Base-by-base conservation (phyloP, 176 grass and related monocot genomes). In the Luzula sylvatica region DNA sequence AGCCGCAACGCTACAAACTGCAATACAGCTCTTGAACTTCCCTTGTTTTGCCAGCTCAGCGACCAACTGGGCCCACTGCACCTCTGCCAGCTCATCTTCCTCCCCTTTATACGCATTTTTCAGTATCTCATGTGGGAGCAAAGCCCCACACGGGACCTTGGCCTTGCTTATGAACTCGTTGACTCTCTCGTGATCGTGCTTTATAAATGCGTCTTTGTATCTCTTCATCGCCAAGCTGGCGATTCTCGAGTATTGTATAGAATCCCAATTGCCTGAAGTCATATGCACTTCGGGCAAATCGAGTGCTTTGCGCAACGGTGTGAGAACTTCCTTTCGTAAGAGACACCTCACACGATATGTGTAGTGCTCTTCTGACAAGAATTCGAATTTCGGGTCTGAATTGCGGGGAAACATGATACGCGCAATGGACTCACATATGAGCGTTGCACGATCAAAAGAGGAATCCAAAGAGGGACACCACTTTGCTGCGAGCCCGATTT, bases 401-500 rank as follows among this genome's bases (percentile, higher is more conserved):
- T 67, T 52, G 23, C 20, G 78, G 21, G 83, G 83, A 56, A 95
- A 88, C 43, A 88, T 74, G 20, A 69, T 74, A 15, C 80, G 73
- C 6, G 73, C 83, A 7, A 95, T 40, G 15, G 83, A 81, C 73
- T 95, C 89, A 46, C 89, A 85, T 56, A 95, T 62, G 26, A 95
- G 77, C 17, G 74, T 95, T 41, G 80, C 80, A 39, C 58, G 73
- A 55, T 95, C 89, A n/a, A 81, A 95, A 1, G 78, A 94, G 15
- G 78, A 77, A 70, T 83, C 82, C 7, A 83, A 67, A 47, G 82
- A 83, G 15, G 88, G 88, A 44, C 78, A 94, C 88, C 88, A 94
- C 20, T 94, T 94, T 3, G 88, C 75, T 0, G 88, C 75, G 23
- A 94, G 79, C 29, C 78, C 82, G 38, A 83, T 39, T n/a, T 74